phyloP scores from a whole-genome alignment of 495 filamentous ascomycete species.

The Zalerion maritima region DNA sequence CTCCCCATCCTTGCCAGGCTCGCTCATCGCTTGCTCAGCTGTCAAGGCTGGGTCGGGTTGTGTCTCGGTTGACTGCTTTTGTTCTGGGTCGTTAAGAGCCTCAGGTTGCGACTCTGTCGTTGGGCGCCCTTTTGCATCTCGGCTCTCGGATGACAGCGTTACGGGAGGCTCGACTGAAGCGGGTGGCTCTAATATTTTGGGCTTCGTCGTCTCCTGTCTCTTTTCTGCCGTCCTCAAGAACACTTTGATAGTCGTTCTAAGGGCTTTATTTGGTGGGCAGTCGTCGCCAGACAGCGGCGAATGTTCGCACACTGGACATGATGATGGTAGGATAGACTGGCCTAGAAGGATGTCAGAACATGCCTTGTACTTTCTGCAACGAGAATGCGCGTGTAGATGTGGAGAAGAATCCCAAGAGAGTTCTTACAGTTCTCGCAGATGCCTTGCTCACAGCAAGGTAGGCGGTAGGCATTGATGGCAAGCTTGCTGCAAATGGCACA shows the following conservation, averaged over 20 bases:
- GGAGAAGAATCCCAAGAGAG: too few relatives aligned
- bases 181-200: constrained; percentile 37
- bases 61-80: too few relatives aligned
- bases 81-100: too few relatives aligned
- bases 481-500: constrained; percentile 88
- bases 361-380: not conserved
- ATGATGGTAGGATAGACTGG: constrained; percentile 58
- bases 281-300: constrained; percentile 68
- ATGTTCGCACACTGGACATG: constrained; percentile 89
- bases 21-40: too few relatives aligned
- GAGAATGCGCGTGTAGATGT: not conserved
- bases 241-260: constrained; percentile 77
- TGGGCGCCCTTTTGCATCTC: constrained; percentile 4
- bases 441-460: constrained; percentile 90
- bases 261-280: constrained; percentile 75
- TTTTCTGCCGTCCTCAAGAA: constrained; percentile 81
- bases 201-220: constrained; percentile 48
- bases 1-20: too few relatives aligned
- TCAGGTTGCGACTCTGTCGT: not conserved
- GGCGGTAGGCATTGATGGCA: constrained; percentile 75
- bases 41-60: too few relatives aligned
- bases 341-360: constrained; percentile 35
- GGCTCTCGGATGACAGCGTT: too few relatives aligned
- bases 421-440: constrained; percentile 88
- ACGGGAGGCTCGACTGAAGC: constrained; percentile 6